Base-by-base conservation (phyloP, 768 basidiomycete species). In the Butyriboletus loyo region DNA sequence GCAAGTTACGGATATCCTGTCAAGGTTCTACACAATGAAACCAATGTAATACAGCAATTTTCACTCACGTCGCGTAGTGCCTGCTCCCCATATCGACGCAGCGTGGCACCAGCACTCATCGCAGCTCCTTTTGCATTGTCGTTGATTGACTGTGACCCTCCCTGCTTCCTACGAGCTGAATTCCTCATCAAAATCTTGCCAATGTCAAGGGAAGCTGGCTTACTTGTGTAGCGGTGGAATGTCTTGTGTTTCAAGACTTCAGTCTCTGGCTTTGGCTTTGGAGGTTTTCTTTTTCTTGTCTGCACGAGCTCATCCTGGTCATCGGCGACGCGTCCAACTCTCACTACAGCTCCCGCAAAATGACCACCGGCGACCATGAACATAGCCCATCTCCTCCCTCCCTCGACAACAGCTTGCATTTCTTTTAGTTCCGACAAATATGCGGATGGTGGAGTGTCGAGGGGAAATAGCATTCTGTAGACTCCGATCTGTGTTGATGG, bases 361-460 rank as follows among this genome's bases (percentile, higher is more conserved):
- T 99, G 97, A 11, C 97, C 97, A 21, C 97, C 95, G 0, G 97
- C 97, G 36, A 88, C 84, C 93, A 98, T 97, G 62, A 99, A 89
- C 79, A 98, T 70, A 0, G 93, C 91, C 89, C 95, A 96, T 53
- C 81, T 87, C 35, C 93, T 76, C 15, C 85, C 90, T 17, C 76
- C 72, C 14, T 73, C 70, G 4, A 68, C 65, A 13, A 72, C 67
- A 8, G 72, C 69, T 66, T 93, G 93, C 75, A 93, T 77, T n/a
- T 71, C 71, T 57, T 73, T 79, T 21, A 95, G 71, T 54, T 84
- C 82, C 2, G 77, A 61, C 9, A 94, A 70, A 64, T 89, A 85
- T 9, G 67, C 66, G 0, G 69, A 59, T 6, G 75, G 61, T 5
- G 77, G 66, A 1, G 74, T 70, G 10, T 56, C 53, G 0, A 61